Evolutionary conservation across 2,329 filamentous ascomycete genomes (phyloP).

Genomic region (Fusarium nodosum): DNA sequence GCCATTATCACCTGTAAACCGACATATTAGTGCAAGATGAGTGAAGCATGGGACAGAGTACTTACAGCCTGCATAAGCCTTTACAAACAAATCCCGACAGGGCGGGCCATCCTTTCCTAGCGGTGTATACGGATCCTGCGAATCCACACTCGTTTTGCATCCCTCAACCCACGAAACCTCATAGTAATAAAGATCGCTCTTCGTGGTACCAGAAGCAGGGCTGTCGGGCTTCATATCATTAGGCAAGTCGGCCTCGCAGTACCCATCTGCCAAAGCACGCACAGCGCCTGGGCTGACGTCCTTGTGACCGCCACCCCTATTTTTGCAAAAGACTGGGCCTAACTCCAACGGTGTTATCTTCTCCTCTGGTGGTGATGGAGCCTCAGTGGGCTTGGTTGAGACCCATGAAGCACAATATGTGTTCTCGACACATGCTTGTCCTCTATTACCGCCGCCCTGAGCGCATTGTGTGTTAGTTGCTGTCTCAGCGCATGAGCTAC

Average conservation of each 20-base stretch:
- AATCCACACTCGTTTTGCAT: constrained; percentile 5
- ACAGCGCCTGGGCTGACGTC: background rate
- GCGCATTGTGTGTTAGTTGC: constrained; percentile 1
- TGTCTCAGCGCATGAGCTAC: constrained; percentile 1
- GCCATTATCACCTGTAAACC: background rate
- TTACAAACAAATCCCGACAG: constrained; percentile 6
- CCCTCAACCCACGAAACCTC: constrained; percentile 12
- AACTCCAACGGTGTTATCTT: background rate
- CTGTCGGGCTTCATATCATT: background rate
- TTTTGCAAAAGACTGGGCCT: background rate
- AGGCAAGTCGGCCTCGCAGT: background rate
- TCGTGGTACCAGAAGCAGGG: background rate
- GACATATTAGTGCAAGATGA: rapidly evolving
- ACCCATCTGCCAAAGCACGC: background rate
- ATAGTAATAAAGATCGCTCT: background rate
- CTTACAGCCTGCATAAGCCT: constrained; percentile 7
- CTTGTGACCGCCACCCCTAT: background rate
- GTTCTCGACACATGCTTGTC: constrained; percentile 10
- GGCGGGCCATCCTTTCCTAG: background rate
- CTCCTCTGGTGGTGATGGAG: background rate
- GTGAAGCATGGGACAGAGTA: rapidly evolving
- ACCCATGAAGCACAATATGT: constrained; percentile 14
- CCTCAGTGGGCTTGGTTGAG: background rate
- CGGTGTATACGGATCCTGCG: background rate
- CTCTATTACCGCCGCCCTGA: background rate